Base-by-base conservation (phyloP, 129 eudicot genomes). In the Escallonia rubra region DNA sequence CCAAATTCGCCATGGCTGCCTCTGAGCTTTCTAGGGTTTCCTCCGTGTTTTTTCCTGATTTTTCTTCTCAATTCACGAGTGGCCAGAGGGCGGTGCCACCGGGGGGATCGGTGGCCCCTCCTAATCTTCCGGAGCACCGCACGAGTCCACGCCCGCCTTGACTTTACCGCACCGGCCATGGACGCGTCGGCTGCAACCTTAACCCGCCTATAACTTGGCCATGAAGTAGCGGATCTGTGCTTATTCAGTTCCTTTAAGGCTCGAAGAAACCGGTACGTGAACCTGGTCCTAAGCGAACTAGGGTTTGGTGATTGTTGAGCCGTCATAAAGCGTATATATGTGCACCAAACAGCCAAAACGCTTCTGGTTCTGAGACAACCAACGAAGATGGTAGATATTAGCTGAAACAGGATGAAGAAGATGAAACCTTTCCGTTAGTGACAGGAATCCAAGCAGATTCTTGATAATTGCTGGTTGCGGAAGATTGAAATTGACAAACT, bases 81-180 rank as follows among this genome's bases (percentile, higher is more conserved):
- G 34, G 34, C 34, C 34, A 23, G 34, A 23, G 34, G 34, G 5
- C 53, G 41, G 10, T 41, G 23, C 68, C 69, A 23, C 34, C 34
- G 34, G 34, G 34, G 34, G 34, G 46, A 4, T 41, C 87, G 80
- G 63, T 63, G 34, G 1, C 34, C 34, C 34, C 34, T 80, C 67
- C 78, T 52, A 13, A 80, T 72, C 85, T 74, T 82, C 43, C 56
- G 45, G 48, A 88, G 81, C 51, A 88, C 57, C 69, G 96, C 88
- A 46, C 96, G 96, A 41, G 88, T 87, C 97, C 97, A 91, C 2
- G 90, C 84, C 72, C 89, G 71, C 57, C 63, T 81, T 5, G 87
- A 71, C 66, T 96, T 94, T 2, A 74, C 78, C 8, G 86, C 82
- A 38, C 80, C 63, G 12, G 96, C 97, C 95, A 91, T 79, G 38